Conservation (phyloP, 768 basidiomycete species). For the Rhodotorula paludigena region DNA sequence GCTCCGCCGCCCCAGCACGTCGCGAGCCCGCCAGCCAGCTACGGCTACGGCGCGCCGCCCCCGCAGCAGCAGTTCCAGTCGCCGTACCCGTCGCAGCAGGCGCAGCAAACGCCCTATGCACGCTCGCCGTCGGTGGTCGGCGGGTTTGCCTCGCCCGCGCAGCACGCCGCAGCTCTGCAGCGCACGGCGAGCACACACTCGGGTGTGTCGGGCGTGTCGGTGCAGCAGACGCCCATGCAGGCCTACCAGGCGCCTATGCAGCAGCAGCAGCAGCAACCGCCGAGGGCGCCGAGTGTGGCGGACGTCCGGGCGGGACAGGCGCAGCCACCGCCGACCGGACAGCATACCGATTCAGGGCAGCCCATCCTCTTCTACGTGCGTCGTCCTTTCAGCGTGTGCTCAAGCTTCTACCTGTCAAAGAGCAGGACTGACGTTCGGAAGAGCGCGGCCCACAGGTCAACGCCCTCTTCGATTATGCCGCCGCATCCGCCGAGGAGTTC, state of each 20-base stretch:
- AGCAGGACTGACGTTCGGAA: not conserved
- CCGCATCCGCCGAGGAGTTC: slow-evolving; percentile 86
- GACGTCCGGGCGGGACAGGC: slow-evolving; percentile 38
- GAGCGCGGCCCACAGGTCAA: slow-evolving; percentile 57
- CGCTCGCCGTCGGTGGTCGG: not conserved
- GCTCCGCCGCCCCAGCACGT: not conserved
- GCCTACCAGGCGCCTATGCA: not conserved
- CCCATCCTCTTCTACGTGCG: slow-evolving; percentile 73
- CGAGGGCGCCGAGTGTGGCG: slow-evolving; percentile 42
- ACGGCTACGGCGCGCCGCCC: slow-evolving; percentile 5
- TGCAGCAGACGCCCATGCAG: slow-evolving; percentile 37
- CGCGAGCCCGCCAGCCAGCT: not conserved
- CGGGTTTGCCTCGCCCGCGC: not conserved
- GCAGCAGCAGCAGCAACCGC: slow-evolving; percentile 7
- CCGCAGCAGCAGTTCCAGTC: slow-evolving; percentile 43
- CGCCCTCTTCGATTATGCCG: slow-evolving; percentile 80
- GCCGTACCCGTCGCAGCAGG: too few species aligned
- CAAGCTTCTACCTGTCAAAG: too few species aligned
- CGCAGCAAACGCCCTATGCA: not conserved
- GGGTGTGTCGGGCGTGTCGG: slow-evolving; percentile 16
- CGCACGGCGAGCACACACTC: slow-evolving; percentile 18
- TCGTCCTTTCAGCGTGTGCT: not conserved
- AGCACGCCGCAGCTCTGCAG: not conserved
- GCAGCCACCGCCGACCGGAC: slow-evolving; percentile 54
- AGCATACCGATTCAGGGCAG: slow-evolving; percentile 74